Conservation (phyloP, 345 rosid genomes). For the Aquilaria yunnanensis region DNA sequence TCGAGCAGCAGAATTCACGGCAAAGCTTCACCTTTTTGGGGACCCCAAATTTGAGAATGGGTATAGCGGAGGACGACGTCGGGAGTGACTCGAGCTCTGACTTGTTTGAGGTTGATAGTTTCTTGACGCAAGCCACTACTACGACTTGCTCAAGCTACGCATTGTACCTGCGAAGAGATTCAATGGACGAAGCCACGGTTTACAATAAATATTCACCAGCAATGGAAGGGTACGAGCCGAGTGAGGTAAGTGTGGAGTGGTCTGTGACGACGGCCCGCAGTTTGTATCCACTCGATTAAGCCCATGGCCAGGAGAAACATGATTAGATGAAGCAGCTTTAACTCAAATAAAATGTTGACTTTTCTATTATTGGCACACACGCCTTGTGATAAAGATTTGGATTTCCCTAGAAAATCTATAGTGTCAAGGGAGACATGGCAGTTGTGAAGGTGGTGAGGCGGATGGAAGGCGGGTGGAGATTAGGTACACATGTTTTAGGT, state of each 20-base stretch:
- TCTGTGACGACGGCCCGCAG: constrained; percentile 64
- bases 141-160: constrained; percentile 10
- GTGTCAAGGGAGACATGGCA: too few relatives aligned
- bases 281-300: too few relatives aligned
- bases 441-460: too few relatives aligned
- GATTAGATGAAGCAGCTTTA: too few relatives aligned
- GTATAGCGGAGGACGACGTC: constrained; percentile 43
- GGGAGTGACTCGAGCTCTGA: constrained; percentile 93
- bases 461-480: too few relatives aligned
- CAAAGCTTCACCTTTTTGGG: constrained; percentile 27
- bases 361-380: too few relatives aligned
- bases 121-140: constrained; percentile 53
- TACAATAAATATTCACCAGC: constrained; percentile 8
- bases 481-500: too few relatives aligned
- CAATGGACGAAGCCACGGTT: constrained; percentile 53
- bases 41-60: constrained; percentile 23
- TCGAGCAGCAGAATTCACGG: background rate
- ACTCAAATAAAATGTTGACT: too few relatives aligned
- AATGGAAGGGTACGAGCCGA: constrained; percentile 71
- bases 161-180: constrained; percentile 33
- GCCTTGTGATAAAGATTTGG: too few relatives aligned
- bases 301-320: too few relatives aligned
- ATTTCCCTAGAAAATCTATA: too few relatives aligned
- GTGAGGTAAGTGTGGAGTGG: constrained; percentile 91
- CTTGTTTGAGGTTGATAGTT: constrained; percentile 92